Base-by-base conservation (phyloP, 2,329 filamentous ascomycete species). In the Cephalotrichum gorgonifer region DNA sequence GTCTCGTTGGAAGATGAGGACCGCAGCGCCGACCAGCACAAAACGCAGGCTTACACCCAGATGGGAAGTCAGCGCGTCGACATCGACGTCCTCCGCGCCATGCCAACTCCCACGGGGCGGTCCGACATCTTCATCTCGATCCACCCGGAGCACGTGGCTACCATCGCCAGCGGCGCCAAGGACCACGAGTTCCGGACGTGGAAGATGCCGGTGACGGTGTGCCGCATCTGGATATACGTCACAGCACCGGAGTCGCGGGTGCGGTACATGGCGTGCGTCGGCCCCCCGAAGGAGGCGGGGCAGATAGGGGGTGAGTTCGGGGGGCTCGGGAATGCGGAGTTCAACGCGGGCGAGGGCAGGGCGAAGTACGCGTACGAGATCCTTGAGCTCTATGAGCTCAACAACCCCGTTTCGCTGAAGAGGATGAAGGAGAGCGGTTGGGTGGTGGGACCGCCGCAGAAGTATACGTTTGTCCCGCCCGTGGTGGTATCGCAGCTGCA, bases 201-300 rank as follows among this genome's bases (percentile, higher is more conserved):
- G 64, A 72, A 68, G 44, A 71, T 85, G 22, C 76, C 78, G 2
- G 58, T 65, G 3, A 67, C 71, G 15, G 75, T 82, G 5, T 66
- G 62, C 17, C 77, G 81, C n/a, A 69, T 83, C 55, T 85, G 81
- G 81, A 66, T 85, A 15, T 80, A 81, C 54, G 68, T 70, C 15
- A 76, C 67, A 15, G 63, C 57, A 28, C 74, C 69, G 1, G 57
- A 62, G 9, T 67, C 62, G n/a, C 62, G 74, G 49, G 60, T 85
- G 8, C 72, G 67, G 47, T 82, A 83, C 56, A 79, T 84, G 71
- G 79, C 77, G 14, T 69, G 69, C 11, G 69, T 83, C 15, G 68
- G 74, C 0, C 59, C 64, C 1, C 65, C 71, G 0, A 71, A 71
- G 56, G 50, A 56, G n/a, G 71, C 71, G 1, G 75, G 70, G 0